These are phyloP conservation scores for Tulasnella sp. DNA, from an alignment of 768 basidiomycete species.

Conservation along the genomic window DNA sequence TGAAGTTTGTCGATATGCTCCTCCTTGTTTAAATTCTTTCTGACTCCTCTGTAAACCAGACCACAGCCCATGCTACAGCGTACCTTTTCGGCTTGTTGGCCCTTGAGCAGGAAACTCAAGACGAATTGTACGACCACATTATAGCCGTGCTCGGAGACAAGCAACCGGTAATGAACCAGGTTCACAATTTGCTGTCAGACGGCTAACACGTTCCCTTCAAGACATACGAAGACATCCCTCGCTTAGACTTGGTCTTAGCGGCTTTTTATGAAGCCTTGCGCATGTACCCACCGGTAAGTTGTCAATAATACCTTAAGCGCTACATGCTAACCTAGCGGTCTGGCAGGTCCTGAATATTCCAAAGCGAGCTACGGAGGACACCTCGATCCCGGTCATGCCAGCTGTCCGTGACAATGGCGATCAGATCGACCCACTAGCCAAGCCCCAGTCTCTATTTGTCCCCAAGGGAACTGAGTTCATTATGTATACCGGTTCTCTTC, in stretches of 20 bases:
- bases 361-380: not conserved
- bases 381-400: not conserved
- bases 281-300: constrained; percentile 3
- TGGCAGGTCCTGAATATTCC: constrained; percentile 4
- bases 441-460: not conserved
- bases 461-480: constrained; percentile 6
- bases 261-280: constrained; percentile 8
- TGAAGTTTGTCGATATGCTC: not conserved
- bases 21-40: not conserved
- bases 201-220: not conserved
- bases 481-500: not conserved
- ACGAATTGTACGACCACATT: constrained; percentile 10
- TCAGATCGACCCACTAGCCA: not conserved
- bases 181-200: not conserved
- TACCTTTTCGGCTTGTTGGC: constrained; percentile 11
- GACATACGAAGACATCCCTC: constrained; percentile 15
- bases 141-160: not conserved
- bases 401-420: not conserved
- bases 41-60: not conserved
- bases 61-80: constrained; percentile 13
- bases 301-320: not conserved
- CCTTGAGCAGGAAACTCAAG: constrained; percentile 9
- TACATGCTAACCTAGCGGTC: not conserved
- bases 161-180: not conserved
- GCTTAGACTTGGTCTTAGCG: not conserved